Conservation (phyloP, 129 eudicot species). For the Pulicaria dysenterica region DNA sequence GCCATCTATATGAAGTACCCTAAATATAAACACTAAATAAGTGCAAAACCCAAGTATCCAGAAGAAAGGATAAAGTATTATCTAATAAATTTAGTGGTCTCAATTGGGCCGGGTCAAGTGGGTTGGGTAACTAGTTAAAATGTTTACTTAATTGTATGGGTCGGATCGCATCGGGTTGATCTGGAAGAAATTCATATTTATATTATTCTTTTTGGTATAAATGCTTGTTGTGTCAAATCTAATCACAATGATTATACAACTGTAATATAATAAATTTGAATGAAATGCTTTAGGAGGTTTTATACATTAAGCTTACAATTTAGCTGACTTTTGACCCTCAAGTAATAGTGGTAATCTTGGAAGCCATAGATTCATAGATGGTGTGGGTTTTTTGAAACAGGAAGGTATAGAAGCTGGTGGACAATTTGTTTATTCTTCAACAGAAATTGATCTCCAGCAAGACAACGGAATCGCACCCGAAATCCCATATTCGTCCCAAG, state of each 20-base stretch:
- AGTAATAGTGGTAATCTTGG: neutral
- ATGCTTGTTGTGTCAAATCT: neutral
- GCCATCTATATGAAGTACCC: neutral
- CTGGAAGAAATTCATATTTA: too few relatives aligned
- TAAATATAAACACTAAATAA: too few relatives aligned
- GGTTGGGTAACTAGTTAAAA: neutral
- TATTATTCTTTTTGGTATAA: constrained; percentile 4
- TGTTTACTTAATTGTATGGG: neutral
- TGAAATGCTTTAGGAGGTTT: neutral
- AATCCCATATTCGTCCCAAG: constrained; percentile 37
- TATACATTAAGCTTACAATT: neutral
- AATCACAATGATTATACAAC: neutral
- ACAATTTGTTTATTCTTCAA: constrained; percentile 35
- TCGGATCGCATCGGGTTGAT: neutral
- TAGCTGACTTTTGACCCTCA: neutral
- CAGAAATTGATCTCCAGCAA: constrained; percentile 40
- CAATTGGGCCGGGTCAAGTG: too few relatives aligned
- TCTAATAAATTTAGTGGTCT: too few relatives aligned
- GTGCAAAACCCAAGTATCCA: too few relatives aligned
- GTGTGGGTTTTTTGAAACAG: constrained; percentile 40
- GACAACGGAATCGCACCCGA: constrained; percentile 36
- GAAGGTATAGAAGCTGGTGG: constrained; percentile 43
- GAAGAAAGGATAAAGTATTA: too few relatives aligned
- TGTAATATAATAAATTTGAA: neutral
- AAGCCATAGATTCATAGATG: neutral